Evolutionary conservation across 1,139 yeast species (phyloP).

Genomic region (Zygosaccharomyces sapae): DNA sequence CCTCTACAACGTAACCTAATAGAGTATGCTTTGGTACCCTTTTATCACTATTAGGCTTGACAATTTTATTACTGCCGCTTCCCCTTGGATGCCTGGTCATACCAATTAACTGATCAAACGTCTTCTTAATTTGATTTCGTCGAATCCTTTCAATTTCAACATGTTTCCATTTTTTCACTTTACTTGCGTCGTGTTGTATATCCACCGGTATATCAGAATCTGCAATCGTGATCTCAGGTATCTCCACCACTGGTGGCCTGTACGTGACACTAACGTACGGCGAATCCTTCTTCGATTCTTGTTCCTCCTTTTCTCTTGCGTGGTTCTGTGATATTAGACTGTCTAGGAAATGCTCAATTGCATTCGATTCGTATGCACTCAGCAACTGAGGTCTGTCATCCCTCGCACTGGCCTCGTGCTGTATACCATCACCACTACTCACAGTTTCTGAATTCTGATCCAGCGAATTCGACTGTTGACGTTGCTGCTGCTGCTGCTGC

Average conservation of each 20-base stretch:
- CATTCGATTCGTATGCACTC: conserved; percentile 34
- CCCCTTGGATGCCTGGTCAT: conserved; percentile 23
- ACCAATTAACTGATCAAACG: conserved; percentile 29
- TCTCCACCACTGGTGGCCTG: conserved; percentile 14
- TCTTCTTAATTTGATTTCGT: conserved; percentile 31
- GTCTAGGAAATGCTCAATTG: conserved; percentile 34
- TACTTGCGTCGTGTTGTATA: conserved; percentile 19
- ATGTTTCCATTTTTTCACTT: conserved; percentile 35
- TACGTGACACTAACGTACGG: conserved; percentile 3
- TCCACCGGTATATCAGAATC: conserved; percentile 27
- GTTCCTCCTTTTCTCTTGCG: conserved; percentile 4
- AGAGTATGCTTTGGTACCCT: conserved; percentile 33
- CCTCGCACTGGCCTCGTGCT: neutral
- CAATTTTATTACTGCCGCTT: conserved; percentile 7
- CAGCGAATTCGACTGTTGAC: neutral
- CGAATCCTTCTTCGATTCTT: conserved; percentile 5
- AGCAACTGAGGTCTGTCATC: conserved; percentile 21
- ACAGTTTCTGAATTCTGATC: neutral
- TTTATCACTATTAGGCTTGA: conserved; percentile 21
- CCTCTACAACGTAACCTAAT: conserved; percentile 31
- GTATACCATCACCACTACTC: neutral
- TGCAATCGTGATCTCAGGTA: conserved; percentile 29
- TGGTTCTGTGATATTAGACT: conserved; percentile 21
- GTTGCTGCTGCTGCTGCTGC: neutral
- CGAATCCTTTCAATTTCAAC: conserved; percentile 34